Percentiles rank a stretch among this genome's conserved stretches.
Evolutionary conservation across 2,329 filamentous ascomycete species (phyloP).

Genomic region (Rhynchosporium secalis): DNA sequence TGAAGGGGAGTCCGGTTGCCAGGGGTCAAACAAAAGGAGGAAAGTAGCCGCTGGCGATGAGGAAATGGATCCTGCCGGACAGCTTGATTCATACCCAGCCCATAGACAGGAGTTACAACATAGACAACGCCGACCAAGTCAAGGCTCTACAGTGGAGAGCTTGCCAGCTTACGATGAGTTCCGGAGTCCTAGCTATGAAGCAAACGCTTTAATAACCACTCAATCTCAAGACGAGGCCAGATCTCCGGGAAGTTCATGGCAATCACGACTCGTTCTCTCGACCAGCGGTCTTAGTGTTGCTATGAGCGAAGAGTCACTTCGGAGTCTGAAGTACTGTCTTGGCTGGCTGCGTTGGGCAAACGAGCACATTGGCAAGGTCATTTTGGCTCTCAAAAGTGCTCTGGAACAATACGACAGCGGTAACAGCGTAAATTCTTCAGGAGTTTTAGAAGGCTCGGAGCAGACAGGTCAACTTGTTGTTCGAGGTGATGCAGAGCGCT

Average conservation of each 20-base stretch:
- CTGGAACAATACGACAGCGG: slow-evolving; percentile 75
- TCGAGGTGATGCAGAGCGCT: slow-evolving; percentile 34
- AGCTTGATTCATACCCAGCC: slow-evolving; percentile 36
- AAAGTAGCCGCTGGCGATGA: slow-evolving; percentile 51
- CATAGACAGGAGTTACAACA: slow-evolving; percentile 36
- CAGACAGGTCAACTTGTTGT: slow-evolving; percentile 31
- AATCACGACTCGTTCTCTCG: slow-evolving; percentile 81
- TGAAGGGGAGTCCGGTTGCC: slow-evolving; percentile 47
- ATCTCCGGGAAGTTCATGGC: slow-evolving; percentile 57
- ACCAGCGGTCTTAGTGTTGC: slow-evolving; percentile 89
- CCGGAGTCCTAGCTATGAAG: slow-evolving; percentile 73
- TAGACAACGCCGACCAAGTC: slow-evolving; percentile 34
- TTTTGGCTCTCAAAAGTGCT: slow-evolving; percentile 70
- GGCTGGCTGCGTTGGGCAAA: slow-evolving; percentile 80
- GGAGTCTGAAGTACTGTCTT: slow-evolving; percentile 82
- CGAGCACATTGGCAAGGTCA: slow-evolving; percentile 73
- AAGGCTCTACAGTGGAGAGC: slow-evolving; percentile 60
- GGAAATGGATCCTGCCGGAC: slow-evolving; percentile 39
- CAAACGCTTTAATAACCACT: slow-evolving; percentile 46
- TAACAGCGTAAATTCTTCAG: slow-evolving; percentile 38
- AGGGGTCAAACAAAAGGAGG: slow-evolving; percentile 57
- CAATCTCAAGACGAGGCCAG: slow-evolving; percentile 35
- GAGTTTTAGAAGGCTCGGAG: slow-evolving; percentile 29
- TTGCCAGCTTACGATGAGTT: slow-evolving; percentile 83
- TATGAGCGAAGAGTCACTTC: slow-evolving; percentile 84